Evolutionary conservation across 2,329 filamentous ascomycete genomes (phyloP).

Genomic region (Juglanconis oblonga): DNA sequence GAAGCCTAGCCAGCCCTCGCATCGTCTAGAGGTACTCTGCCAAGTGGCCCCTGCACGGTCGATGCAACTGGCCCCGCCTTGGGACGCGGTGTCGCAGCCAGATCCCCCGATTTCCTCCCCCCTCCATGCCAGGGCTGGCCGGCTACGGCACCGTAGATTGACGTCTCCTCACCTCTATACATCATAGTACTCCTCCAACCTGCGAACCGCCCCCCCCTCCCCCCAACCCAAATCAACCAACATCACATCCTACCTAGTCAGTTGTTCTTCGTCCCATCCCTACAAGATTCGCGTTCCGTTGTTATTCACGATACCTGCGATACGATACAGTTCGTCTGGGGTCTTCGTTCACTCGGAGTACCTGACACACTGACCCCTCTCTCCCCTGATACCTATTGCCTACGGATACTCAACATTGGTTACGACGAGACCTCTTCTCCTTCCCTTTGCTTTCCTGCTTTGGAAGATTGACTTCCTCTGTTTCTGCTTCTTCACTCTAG

Average conservation of each 20-base stretch:
- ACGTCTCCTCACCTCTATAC: neutral
- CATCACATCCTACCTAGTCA: constrained; percentile 4
- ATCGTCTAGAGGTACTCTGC: neutral
- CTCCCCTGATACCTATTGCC: constrained; percentile 5
- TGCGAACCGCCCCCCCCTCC: neutral
- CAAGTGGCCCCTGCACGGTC: neutral
- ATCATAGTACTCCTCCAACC: no score
- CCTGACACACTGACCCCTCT: neutral
- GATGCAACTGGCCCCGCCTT: neutral
- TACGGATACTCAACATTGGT: neutral
- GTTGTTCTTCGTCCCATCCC: constrained; percentile 4
- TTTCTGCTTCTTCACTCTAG: neutral
- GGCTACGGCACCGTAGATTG: neutral
- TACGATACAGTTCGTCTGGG: neutral
- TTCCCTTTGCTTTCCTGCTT: neutral
- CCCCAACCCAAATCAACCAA: neutral
- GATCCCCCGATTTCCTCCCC: neutral
- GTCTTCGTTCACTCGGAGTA: constrained; percentile 4
- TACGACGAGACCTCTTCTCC: neutral
- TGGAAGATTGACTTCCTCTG: neutral
- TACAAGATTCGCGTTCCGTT: constrained; percentile 4
- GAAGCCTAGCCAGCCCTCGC: neutral
- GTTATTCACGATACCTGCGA: constrained; percentile 10
- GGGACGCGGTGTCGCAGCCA: neutral
- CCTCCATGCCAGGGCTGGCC: neutral